phyloP scores from a whole-genome alignment of 345 rosid genomes.

The Eucalyptus leucophloia region DNA sequence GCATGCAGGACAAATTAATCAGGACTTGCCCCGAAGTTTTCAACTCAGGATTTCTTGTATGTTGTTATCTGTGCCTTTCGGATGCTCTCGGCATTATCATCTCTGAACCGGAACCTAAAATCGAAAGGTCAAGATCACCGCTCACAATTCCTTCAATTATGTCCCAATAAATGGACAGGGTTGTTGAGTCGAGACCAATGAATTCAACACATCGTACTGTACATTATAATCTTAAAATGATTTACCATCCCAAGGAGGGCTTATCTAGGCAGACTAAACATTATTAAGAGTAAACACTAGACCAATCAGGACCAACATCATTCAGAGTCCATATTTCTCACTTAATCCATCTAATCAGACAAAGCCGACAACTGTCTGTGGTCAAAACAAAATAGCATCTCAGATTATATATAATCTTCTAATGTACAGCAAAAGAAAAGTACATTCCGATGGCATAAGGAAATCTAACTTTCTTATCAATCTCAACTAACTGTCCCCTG shows the following conservation, averaged over 20 bases:
- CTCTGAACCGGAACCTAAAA: background rate
- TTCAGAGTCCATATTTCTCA: background rate
- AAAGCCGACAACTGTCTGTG: background rate
- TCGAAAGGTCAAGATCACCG: background rate
- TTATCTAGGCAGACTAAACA: background rate
- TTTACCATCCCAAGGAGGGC: background rate
- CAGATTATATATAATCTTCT: background rate
- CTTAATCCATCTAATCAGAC: background rate
- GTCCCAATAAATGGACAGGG: background rate
- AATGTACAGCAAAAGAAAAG: background rate
- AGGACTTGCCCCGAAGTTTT: background rate
- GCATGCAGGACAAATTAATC: background rate
- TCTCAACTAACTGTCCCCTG: background rate
- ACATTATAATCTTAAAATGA: background rate
- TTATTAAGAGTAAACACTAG: background rate
- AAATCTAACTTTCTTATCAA: background rate
- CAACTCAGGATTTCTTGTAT: background rate
- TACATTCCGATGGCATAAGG: background rate
- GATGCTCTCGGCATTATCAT: background rate
- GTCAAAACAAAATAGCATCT: background rate
- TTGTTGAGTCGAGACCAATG: background rate
- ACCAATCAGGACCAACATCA: background rate
- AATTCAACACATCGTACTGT: background rate
- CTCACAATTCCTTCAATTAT: background rate
- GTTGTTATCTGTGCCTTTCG: background rate